Base-by-base conservation (phyloP, 2,329 filamentous ascomycete genomes). In the Fusarium mangiferae region DNA sequence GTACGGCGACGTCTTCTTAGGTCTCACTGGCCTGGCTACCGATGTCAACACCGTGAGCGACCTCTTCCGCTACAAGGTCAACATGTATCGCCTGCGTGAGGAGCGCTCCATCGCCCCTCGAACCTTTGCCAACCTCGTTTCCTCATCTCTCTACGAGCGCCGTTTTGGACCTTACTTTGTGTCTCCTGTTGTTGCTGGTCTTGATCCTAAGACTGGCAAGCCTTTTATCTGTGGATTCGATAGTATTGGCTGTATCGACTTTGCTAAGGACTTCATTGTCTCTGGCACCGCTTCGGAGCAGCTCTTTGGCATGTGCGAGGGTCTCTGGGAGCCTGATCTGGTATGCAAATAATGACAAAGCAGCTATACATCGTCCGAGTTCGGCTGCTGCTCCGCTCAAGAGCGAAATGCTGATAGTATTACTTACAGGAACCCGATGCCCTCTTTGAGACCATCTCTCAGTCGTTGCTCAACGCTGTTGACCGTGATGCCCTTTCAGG, bases 141-240 rank as follows among this genome's bases (percentile, higher is more conserved):
- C 91, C 80, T 94, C 90, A 77, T 93, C 91, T 77, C 89, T 99
- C 81, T 99, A 99, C 87, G 96, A 99, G 91, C 91, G 90, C 81
- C 91, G 96, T 79, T 99, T 99, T 84, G 96, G 96, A 46, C 96
- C 96, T 22, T 99, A 93, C 89, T 99, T 98, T 81, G 94, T 99
- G 80, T 94, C 91, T 77, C 96, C 96, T 65, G 96, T 99, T 73
- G 92, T 99, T 77, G 96, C 96, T 30, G 96, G 96, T 42, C 92
- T 99, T 83, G 96, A 99, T 81, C 93, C 94, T 83, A 98, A 95
- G 84, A 96, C 93, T 52, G 93, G 94, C 69, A 92, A 95, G 88
- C 96, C 96, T 20, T 99, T 98, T 85, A 98, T 99, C 84, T 99
- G 96, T 85, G 96, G 96, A 22, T 99, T 99, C 83, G 96, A 99